Conservation (phyloP, 768 basidiomycete genomes). For the Tulasnella sp. region DNA sequence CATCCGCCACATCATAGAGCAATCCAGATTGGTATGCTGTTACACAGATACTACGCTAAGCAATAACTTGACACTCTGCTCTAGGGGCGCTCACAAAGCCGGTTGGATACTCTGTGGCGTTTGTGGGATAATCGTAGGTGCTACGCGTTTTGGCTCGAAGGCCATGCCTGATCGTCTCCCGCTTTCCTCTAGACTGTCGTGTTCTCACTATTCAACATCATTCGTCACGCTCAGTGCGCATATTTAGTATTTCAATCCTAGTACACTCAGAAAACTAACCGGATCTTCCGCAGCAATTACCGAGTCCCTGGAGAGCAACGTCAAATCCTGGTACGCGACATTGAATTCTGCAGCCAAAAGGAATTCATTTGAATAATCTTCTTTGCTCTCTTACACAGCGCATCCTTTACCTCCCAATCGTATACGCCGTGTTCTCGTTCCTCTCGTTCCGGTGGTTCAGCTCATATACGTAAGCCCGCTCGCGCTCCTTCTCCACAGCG, state of each 20-base stretch:
- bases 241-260: not conserved
- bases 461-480: constrained; percentile 38
- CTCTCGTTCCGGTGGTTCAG: constrained; percentile 78
- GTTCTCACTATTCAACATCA: not conserved
- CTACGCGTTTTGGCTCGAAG: too few species aligned
- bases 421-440: constrained; percentile 76
- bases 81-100: not conserved
- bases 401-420: constrained; percentile 64
- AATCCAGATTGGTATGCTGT: not conserved
- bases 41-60: not conserved
- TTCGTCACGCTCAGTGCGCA: not conserved
- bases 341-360: not conserved
- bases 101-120: not conserved
- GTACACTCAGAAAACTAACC: not conserved
- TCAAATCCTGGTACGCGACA: constrained; percentile 43
- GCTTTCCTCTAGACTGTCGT: not conserved
- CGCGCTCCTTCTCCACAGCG: not conserved
- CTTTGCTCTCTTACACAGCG: constrained; percentile 32
- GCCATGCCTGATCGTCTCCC: not conserved
- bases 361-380: not conserved
- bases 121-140: not conserved
- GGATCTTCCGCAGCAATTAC: constrained; percentile 38
- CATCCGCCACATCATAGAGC: not conserved
- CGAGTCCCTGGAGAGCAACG: constrained; percentile 61
- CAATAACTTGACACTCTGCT: not conserved